phyloP scores from a whole-genome alignment of 768 basidiomycete species.

The Clathrus columnatus region DNA sequence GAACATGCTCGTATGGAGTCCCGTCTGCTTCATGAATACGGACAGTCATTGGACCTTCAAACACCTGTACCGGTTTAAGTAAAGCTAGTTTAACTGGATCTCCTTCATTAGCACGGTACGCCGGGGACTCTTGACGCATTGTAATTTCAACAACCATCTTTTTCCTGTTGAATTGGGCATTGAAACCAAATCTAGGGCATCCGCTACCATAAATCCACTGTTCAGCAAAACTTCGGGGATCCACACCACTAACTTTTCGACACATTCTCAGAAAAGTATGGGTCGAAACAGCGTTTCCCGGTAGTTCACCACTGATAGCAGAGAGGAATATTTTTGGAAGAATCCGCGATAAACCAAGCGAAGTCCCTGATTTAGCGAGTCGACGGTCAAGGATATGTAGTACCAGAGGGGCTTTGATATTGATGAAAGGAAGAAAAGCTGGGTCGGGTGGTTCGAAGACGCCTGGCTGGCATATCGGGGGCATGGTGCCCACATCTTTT shows the following conservation, averaged over 20 bases:
- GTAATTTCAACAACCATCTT: conserved; percentile 97
- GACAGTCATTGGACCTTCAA: conserved; percentile 98
- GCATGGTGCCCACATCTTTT: conserved; percentile 80
- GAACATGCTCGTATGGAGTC: conserved; percentile 96
- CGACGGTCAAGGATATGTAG: conserved; percentile 92
- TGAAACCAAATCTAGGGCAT: conserved; percentile 84
- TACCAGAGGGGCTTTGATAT: conserved; percentile 92
- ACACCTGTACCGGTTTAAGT: conserved; percentile 79
- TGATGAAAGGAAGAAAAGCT: conserved; percentile 75
- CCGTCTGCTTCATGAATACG: conserved; percentile 99
- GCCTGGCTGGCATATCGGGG: conserved; percentile 89
- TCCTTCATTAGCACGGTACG: conserved; percentile 55
- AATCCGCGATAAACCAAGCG: conserved; percentile 87
- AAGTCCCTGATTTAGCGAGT: conserved; percentile 90
- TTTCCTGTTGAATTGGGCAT: conserved; percentile 91
- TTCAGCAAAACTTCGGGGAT: conserved; percentile 86
- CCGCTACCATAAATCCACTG: conserved; percentile 99
- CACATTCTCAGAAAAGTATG: conserved; percentile 86
- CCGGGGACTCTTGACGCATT: conserved; percentile 83
- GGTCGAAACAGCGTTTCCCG: conserved; percentile 79
- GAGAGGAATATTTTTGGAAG: conserved; percentile 92
- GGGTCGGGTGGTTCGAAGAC: conserved; percentile 77
- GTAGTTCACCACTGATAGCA: conserved; percentile 85
- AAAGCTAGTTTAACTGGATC: conserved; percentile 58
- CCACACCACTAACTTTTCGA: conserved; percentile 87